Percentiles rank a stretch among this genome's conserved stretches.
Conservation (phyloP, 352 stramenopile genomes). For the Globisporangium paroecandrum region DNA sequence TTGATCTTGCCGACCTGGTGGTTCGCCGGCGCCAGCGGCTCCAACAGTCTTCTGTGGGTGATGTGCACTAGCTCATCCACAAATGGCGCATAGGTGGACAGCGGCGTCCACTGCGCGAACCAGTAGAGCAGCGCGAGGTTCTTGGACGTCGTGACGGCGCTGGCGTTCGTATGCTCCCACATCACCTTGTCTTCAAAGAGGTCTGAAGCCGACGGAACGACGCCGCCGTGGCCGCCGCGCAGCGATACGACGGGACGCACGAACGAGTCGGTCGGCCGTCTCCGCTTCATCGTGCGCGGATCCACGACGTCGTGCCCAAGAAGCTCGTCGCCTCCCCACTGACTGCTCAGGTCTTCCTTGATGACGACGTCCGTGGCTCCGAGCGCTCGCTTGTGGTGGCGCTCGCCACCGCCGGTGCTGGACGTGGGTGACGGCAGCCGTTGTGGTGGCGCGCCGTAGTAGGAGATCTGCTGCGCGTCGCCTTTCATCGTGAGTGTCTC, state of each 20-base stretch:
- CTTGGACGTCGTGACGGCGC: constrained; percentile 43
- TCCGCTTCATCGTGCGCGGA: constrained; percentile 11
- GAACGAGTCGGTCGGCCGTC: constrained; percentile 16
- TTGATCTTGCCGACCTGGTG: constrained; percentile 31
- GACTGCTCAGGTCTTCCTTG: background rate
- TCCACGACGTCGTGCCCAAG: background rate
- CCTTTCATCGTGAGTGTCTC: constrained; percentile 15
- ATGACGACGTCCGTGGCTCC: background rate
- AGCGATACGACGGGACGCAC: constrained; percentile 10
- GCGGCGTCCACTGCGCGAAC: constrained; percentile 47
- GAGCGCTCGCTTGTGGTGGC: constrained; percentile 5
- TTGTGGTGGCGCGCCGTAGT: background rate
- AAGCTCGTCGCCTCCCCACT: constrained; percentile 8
- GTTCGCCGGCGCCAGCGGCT: constrained; percentile 17
- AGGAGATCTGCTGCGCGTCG: constrained; percentile 8
- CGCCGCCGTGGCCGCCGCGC: background rate
- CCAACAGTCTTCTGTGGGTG: constrained; percentile 35
- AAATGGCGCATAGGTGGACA: constrained; percentile 40
- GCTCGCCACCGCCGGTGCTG: background rate
- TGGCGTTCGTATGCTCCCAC: constrained; percentile 46
- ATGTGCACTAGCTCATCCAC: constrained; percentile 47
- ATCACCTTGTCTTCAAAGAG: constrained; percentile 47
- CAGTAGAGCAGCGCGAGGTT: constrained; percentile 54
- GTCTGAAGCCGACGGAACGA: constrained; percentile 15
- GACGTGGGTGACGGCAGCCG: background rate